Percentiles rank a stretch among this genome's conserved stretches.
Evolutionary conservation across 441 rosid genomes (phyloP).

Genomic region (Monsonia emarginata): DNA sequence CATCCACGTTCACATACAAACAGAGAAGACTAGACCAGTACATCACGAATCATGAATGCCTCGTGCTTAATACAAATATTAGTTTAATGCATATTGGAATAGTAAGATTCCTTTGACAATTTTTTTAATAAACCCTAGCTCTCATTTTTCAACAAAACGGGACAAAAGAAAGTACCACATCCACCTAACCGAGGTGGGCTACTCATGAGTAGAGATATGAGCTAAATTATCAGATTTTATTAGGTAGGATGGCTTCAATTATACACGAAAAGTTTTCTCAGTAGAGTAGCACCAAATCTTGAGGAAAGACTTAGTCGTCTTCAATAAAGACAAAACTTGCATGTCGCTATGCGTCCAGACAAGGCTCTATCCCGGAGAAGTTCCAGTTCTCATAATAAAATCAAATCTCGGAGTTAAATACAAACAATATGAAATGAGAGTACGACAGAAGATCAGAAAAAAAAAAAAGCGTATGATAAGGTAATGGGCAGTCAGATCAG

Average conservation of each 20-base stretch:
- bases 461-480: constrained; percentile 16
- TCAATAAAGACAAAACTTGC: constrained; percentile 22
- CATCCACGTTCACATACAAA: constrained; percentile 2
- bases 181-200: constrained; percentile 19
- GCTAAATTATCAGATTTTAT: constrained; percentile 18
- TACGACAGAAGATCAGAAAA: constrained; percentile 19
- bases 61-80: neutral
- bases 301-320: constrained; percentile 4
- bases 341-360: constrained; percentile 25
- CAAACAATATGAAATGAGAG: neutral
- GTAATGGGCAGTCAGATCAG: constrained; percentile 26
- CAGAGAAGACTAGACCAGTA: constrained; percentile 4
- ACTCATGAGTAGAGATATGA: constrained; percentile 10
- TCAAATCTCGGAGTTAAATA: constrained; percentile 8
- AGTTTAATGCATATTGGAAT: neutral
- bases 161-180: constrained; percentile 24
- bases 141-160: constrained; percentile 17
- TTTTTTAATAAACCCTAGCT: neutral
- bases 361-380: constrained; percentile 15
- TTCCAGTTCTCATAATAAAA: constrained; percentile 8
- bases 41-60: neutral
- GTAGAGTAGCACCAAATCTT: constrained; percentile 16
- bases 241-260: constrained; percentile 20
- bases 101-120: neutral
- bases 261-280: constrained; percentile 11